phyloP scores from a whole-genome alignment of 306 rosid species.

The Mimosa bimucronata region DNA sequence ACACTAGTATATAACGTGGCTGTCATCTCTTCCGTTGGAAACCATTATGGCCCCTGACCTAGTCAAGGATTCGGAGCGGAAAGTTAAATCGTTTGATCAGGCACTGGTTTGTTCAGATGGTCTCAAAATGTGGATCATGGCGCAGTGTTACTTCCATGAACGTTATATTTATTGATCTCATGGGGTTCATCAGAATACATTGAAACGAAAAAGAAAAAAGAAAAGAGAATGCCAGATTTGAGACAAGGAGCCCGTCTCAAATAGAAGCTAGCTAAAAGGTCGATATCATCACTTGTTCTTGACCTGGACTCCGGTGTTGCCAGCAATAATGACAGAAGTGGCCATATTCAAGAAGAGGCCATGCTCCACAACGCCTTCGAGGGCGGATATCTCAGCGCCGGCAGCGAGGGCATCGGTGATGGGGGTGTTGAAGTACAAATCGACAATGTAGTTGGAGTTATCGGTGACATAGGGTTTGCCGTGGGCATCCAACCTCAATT shows the following conservation, averaged over 20 bases:
- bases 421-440: conserved; percentile 77
- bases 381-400: conserved; percentile 66
- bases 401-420: conserved; percentile 63
- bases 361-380: conserved; percentile 87
- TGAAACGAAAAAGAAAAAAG: background rate
- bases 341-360: conserved; percentile 86
- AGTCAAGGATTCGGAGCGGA: background rate
- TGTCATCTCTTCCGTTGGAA: background rate
- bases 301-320: conserved; percentile 61
- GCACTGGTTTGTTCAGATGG: background rate
- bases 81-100: background rate
- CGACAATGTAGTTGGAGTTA: conserved; percentile 77
- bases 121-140: background rate
- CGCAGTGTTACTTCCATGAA: background rate
- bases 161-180: background rate
- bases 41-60: background rate
- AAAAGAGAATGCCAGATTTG: background rate
- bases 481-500: conserved; percentile 59
- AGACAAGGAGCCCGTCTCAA: background rate
- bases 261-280: no score
- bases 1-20: background rate
- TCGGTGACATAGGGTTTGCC: conserved; percentile 78
- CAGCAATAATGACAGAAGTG: conserved; percentile 72
- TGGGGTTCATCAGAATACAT: conserved; percentile 1
- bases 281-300: conserved; percentile 66